Evolutionary conservation across 2,329 filamentous ascomycete genomes (phyloP), one percentile per base, ranked within the genome.

Genomic region (Claviceps sp.): DNA sequence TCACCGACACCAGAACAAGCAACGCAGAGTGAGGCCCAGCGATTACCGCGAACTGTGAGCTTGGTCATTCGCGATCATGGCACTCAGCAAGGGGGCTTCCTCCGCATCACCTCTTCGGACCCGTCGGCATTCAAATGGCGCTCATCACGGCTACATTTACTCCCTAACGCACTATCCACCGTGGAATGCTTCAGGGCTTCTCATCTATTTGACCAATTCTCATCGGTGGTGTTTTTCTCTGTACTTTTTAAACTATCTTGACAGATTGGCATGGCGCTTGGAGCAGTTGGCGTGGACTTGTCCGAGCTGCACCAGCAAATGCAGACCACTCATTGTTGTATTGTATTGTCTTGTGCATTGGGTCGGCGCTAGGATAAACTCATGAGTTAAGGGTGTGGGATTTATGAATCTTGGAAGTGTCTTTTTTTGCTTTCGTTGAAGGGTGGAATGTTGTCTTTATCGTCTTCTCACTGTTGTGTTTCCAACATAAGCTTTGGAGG

Each of bases 31-130:
- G 51, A 79, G 93, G 52, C 90, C 90, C 11, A 93, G 88, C 65
- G 93, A 98, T 70, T 97, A 93, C 66, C 80, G 87, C 57, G 88
- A 95, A 71, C 74, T 95, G 48, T 90, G 63, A 72, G 52, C 19
- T 17, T 22, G 19, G n/a, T 10, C 10, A 11, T 7, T 11, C n/a
- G n/a, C n/a, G n/a, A 4, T 19, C 24, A 24, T 19, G n/a, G 11
- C 34, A 24, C 17, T 14, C 10, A 40, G 19, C 7, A 40, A 22
- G 7, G 47, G 22, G 10, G 14, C 30, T 11, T 11, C 10, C 30
- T 34, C 26, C 30, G 10, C 30, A 4, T 11, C 30, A 11, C 30
- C 30, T 34, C 11, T 34, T 34, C 4, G 30, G 30, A 34, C 4
- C 10, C 10, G 30, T 11, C 10, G 3, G 30, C 30, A 11, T 34